Base-by-base conservation (phyloP, 768 basidiomycete species). In the Kwoniella mangroviensis region DNA sequence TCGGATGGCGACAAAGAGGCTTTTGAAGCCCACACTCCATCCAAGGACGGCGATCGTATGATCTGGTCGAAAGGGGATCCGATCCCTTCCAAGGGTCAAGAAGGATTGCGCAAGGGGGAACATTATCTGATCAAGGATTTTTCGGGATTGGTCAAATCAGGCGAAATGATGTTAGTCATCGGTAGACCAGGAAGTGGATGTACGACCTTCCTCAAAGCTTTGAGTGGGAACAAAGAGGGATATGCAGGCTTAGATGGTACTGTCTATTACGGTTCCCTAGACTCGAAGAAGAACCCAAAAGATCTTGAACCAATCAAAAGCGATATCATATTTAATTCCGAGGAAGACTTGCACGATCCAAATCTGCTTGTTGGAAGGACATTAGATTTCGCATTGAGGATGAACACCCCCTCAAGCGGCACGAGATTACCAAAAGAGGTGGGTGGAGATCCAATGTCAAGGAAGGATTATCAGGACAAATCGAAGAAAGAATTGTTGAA, bases 161-260 rank as follows among this genome's bases (percentile, higher is more conserved):
- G 89, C 21, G 88, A 90, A 73, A 89, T 90, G 88, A 85, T 89
- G 74, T 59, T 79, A 40, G 77, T 82, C 0, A 72, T 94, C 21
- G 93, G 93, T 6, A 86, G 91, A 40, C 93, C 93, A 0, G 92
- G 92, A 15, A 89, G 90, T 0, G 93, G 94, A 0, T 94, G 92
- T 79, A 89, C 87, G 28, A 92, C 94, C 0, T 85, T 96, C 54
- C 87, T 97, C 65, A 92, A 92, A 80, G 86, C 87, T 0, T 85
- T 95, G 41, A 87, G 92, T 12, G 93, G 94, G 74, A 87, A 89
- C 67, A 88, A 89, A 0, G 81, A 84, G 2, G 91, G 91, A 68
- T 94, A 86, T 73, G 86, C 91, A 67, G 79, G 85, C 2, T 86
- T 94, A 13, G 81, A 88, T 45, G 93, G 93, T 22, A 85, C 89